These are phyloP conservation scores for Imleria badia DNA, from an alignment of 768 basidiomycete genomes.

Conservation along the genomic window DNA sequence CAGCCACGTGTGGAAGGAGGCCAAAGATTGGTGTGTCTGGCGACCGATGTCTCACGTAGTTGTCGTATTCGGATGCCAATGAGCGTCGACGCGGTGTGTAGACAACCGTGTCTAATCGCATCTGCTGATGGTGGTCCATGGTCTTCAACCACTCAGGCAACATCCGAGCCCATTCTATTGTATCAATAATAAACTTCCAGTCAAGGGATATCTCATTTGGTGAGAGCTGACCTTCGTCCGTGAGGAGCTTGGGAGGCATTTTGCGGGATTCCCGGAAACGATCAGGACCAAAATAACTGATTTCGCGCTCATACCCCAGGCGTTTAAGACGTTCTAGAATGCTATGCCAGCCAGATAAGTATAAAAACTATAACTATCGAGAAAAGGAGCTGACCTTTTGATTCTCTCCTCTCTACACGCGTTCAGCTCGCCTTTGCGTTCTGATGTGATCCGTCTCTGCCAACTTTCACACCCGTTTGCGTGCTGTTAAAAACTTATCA, in stretches of 20 bases:
- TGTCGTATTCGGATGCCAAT: not conserved
- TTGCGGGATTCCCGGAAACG: not conserved
- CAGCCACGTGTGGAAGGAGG: conserved; percentile 2
- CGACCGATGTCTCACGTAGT: not conserved
- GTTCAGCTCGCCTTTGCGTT: not conserved
- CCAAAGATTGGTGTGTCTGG: not conserved
- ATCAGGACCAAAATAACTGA: not conserved
- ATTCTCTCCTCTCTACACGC: not conserved
- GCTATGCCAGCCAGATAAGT: not conserved
- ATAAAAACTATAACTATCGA: not conserved
- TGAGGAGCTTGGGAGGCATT: not conserved
- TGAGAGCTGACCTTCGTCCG: not conserved
- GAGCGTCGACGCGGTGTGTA: not conserved
- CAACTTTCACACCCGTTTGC: not conserved
- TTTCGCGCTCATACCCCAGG: not conserved
- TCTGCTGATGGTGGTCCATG: not conserved
- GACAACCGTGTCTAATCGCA: not conserved
- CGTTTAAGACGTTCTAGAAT: not conserved
- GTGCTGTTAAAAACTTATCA: not conserved
- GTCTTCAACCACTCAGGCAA: not conserved
- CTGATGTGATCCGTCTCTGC: not conserved
- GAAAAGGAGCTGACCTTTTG: not conserved
- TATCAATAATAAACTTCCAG: not conserved
- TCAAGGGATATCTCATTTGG: not conserved
- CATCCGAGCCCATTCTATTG: conserved; percentile 4